Conservation (phyloP, 306 rosid species). For the Cucurbita ficifolia region DNA sequence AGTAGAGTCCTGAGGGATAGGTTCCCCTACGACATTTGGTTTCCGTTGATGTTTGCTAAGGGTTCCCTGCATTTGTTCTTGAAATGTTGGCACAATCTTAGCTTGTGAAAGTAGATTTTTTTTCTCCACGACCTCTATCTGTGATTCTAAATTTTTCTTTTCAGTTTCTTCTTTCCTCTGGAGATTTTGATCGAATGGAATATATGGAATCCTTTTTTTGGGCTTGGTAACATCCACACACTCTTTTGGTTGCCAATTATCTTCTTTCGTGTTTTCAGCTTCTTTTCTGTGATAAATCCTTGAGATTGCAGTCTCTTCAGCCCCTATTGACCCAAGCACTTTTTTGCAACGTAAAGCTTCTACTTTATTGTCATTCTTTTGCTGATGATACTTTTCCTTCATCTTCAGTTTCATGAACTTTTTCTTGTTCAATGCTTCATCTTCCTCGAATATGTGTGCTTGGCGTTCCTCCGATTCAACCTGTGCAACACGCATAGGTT, state of each 20-base stretch:
- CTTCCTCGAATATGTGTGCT: conserved; percentile 21
- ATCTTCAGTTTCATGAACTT: conserved; percentile 19
- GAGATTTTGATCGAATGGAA: conserved; percentile 23
- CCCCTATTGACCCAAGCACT: conserved; percentile 21
- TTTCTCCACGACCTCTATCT: conserved; percentile 17
- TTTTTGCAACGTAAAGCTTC: conserved; percentile 20
- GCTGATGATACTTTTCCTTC: conserved; percentile 11
- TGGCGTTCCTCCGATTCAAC: conserved; percentile 11
- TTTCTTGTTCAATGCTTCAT: conserved; percentile 20
- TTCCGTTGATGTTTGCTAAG: conserved; percentile 13
- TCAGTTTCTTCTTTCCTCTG: conserved; percentile 28
- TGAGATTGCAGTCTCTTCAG: conserved; percentile 11
- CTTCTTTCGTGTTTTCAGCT: conserved; percentile 21
- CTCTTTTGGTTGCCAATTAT: conserved; percentile 4
- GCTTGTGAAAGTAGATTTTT: conserved; percentile 26
- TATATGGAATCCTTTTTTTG: conserved; percentile 24
- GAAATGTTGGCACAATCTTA: conserved; percentile 29
- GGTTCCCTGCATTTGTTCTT: conserved; percentile 28
- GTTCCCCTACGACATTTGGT: background rate
- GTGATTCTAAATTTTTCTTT: conserved; percentile 7
- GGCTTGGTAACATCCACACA: conserved; percentile 17
- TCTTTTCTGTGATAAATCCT: background rate
- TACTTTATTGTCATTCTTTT: background rate
- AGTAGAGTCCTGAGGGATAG: background rate
- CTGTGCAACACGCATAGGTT: conserved; percentile 33